Conservation (phyloP, 179 eudicot genomes). For the Beta macrorhiza region DNA sequence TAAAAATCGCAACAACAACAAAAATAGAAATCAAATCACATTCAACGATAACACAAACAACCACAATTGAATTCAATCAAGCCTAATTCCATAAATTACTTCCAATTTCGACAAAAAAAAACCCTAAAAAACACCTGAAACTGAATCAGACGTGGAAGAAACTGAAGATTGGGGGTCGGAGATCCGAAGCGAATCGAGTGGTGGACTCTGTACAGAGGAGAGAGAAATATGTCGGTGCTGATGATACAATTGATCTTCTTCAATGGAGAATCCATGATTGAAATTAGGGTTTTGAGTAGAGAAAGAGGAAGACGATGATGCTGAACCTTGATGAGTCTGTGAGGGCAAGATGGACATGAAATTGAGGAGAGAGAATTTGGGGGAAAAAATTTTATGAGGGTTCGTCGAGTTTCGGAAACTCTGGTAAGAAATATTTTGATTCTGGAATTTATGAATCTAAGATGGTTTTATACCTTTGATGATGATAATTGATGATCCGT, state of each 20-base stretch:
- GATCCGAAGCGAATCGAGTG: constrained; percentile 36
- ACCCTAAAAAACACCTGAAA: constrained; percentile 34
- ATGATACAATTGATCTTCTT: constrained; percentile 3
- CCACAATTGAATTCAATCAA: neutral
- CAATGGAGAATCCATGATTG: constrained; percentile 45
- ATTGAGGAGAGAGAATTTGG: constrained; percentile 33
- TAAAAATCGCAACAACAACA: constrained; percentile 22
- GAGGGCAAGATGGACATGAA: constrained; percentile 99
- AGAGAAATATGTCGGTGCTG: constrained; percentile 26
- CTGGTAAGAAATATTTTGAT: neutral
- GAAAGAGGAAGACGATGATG: constrained; percentile 48
- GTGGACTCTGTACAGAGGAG: constrained; percentile 15
- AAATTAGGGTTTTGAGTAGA: constrained; percentile 48
- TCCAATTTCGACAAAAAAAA: neutral
- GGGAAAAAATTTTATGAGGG: constrained; percentile 6
- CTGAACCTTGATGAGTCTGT: constrained; percentile 48
- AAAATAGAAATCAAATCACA: neutral
- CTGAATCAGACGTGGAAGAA: constrained; percentile 22
- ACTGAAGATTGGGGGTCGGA: constrained; percentile 34
- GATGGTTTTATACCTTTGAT: neutral
- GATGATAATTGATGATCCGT: too few species aligned
- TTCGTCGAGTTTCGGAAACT: constrained; percentile 1
- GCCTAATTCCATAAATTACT: neutral
- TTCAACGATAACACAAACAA: neutral
- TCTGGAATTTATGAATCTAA: constrained; percentile 11